Base-by-base conservation (phyloP, 139 green algal genomes). In the Astrephomene gubernaculifera region DNA sequence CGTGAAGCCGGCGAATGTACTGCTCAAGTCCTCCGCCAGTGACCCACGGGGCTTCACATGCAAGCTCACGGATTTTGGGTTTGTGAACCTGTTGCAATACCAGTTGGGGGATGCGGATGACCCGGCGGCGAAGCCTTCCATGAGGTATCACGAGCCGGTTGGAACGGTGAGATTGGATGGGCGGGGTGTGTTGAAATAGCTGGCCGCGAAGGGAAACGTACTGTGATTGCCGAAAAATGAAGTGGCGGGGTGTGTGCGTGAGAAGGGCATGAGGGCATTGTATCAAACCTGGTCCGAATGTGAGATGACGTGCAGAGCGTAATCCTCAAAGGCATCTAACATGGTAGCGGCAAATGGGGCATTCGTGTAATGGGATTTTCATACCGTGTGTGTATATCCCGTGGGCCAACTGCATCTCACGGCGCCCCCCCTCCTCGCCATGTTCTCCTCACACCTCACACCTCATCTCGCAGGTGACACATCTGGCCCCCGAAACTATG, bases 1-100 rank as follows among this genome's bases (percentile, higher is more conserved):
- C 39, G 72, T 81, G 31, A 96, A 96, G 87, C 88, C 90, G 2
- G 81, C 82, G 8, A 96, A 96, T 68, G 92, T 95, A 68, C 71
- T 95, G 80, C 87, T 94, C 29, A 91, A 89, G 39, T 60, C 49
- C n/a, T 63, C 54, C 29, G 57, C 45, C 7, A 71, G 71, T 22
- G 90, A 93, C 79, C 79, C 64, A 0, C 78, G 78, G 21, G 78
- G 78, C 78, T 84, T 84, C 78, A 84, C 78, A 12, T 84, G 78
- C 78, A 84, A 84, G 78, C 78, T 84, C 54, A 73, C 78, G 78
- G 79, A 74, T 63, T 78, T 75, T 39, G 65, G 64, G 21, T 74
- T 75, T 19, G 82, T 71, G 2, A 82, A 72, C 64, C 41, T 65
- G 75, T 67, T 63, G 79, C 81, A 54, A 73, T 76, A 39, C 44